phyloP scores from a whole-genome alignment of 2,329 filamentous ascomycete genomes.

The Ophiostoma sp. region DNA sequence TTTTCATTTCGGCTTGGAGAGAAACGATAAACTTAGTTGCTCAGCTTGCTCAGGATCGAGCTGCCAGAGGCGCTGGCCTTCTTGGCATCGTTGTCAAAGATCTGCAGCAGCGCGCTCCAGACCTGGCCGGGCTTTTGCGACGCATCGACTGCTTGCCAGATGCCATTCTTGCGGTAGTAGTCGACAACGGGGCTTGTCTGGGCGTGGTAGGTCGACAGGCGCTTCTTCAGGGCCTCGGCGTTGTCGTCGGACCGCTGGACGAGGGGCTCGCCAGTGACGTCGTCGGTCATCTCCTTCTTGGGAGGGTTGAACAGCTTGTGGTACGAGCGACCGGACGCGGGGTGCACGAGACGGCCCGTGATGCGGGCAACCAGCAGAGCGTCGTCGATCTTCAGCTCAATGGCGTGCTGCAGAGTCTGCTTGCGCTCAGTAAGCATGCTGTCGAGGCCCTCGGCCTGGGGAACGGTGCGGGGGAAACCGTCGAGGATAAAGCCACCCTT shows the following conservation, averaged over 20 bases:
- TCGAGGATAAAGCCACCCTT: conserved; percentile 98
- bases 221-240: conserved; percentile 91
- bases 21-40: conserved; percentile 16
- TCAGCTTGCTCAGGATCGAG: conserved; percentile 42
- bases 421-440: conserved; percentile 74
- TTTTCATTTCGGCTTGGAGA: background rate
- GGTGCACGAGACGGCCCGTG: conserved; percentile 92
- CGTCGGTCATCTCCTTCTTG: conserved; percentile 89
- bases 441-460: conserved; percentile 91
- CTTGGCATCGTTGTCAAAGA: conserved; percentile 65
- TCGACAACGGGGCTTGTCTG: conserved; percentile 89
- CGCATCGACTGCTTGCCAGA: conserved; percentile 93
- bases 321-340: conserved; percentile 91
- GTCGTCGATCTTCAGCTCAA: conserved; percentile 97
- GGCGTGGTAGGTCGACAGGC: conserved; percentile 83
- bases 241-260: conserved; percentile 98
- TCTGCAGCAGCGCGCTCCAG: conserved; percentile 84
- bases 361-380: conserved; percentile 89
- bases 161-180: conserved; percentile 96
- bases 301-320: conserved; percentile 99
- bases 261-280: conserved; percentile 91
- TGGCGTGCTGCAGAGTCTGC: conserved; percentile 85
- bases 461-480: conserved; percentile 94
- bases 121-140: conserved; percentile 93
- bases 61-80: conserved; percentile 37